Evolutionary conservation across 2,329 filamentous ascomycete species (phyloP), one percentile per base, ranked within the genome.

Genomic region (Aspergillus ochraceus): DNA sequence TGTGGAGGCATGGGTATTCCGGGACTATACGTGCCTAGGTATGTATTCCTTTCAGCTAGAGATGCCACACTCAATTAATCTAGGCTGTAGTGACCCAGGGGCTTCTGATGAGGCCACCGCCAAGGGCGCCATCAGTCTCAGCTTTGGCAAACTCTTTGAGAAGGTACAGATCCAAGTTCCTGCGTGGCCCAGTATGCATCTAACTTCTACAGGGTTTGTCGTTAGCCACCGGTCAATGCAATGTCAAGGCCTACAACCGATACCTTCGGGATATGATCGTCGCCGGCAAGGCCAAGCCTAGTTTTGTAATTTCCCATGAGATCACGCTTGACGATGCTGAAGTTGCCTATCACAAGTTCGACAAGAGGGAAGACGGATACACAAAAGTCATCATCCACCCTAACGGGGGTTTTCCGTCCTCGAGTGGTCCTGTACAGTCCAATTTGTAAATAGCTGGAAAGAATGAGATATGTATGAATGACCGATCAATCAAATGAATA

Each of bases 341-440:
- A 14, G 72, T 75, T 6, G 86, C 86, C 0, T 89, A 89, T 65
- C 81, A 86, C 51, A 89, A 88, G 70, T 89, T 89, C 66, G 86
- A 89, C 68, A 83, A 85, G 73, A 77, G 86, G 52, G 81, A 87
- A 36, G 86, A 89, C 49, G 87, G 87, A 1, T 89, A 87, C 63
- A 88, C 86, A 12, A 89, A 90, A 75, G 86, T 89, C 12, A 74
- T 88, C 60, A 86, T 89, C 59, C 87, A 88, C 68, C 87, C 86
- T 0, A 89, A 89, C 62, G 86, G 86, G 5, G 66, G 60, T 0
- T 68, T 68, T 46, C 20, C 46, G 10, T 11, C 12, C 32, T 36
- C 32, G 10, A 36, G 32, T 36, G 11, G 11, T 36, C 32, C 32
- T 14, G 32, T 14, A 10, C 32, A 36, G 12, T 36, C 32, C 32